Evolutionary conservation across 2,329 filamentous ascomycete species (phyloP), one percentile per base, ranked within the genome.

Genomic region (Monosporascus sp.): DNA sequence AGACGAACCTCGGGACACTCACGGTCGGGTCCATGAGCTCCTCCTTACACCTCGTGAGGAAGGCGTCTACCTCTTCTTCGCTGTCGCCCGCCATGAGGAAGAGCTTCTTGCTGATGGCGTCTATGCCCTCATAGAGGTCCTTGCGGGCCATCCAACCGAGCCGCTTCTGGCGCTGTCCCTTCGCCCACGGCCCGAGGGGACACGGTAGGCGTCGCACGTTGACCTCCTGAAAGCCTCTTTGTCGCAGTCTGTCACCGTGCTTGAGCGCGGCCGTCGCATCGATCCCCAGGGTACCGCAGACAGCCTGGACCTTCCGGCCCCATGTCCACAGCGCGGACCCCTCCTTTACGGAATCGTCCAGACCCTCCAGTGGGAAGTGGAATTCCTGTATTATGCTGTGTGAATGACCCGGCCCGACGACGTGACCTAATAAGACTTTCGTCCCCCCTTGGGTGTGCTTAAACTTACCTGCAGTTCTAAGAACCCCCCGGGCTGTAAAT

Each of bases 41-140:
- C 8, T 49, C 52, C 49, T 54, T 59, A 26, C 54, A 57, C 41
- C 49, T 37, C 5, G 40, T 52, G 22, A 59, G 27, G 16, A 60
- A 54, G 11, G 27, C 40, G 19, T 55, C 52, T 17, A 61, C 56
- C 44, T 56, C 55, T 45, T 46, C 58, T 24, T 49, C 52, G 41
- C 44, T 52, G 17, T 53, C 53, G 44, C 63, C 63, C 70, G 70
- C 65, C 67, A 56, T 50, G 20, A 53, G 22, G 47, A 69, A 45
- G 68, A 63, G 48, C 51, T 55, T 53, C 52, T 59, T 56, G 41
- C 57, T 58, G 43, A 64, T 60, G 17, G 54, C 61, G 37, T 63
- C 60, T 35, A 64, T 54, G 17, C 58, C 60, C 16, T 58, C 58
- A 47, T 58, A 52, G 5, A 65, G 48, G 43, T 65, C 59, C 40